Base-by-base conservation (phyloP, 2,329 filamentous ascomycete genomes). In the Colletotrichum sojae region DNA sequence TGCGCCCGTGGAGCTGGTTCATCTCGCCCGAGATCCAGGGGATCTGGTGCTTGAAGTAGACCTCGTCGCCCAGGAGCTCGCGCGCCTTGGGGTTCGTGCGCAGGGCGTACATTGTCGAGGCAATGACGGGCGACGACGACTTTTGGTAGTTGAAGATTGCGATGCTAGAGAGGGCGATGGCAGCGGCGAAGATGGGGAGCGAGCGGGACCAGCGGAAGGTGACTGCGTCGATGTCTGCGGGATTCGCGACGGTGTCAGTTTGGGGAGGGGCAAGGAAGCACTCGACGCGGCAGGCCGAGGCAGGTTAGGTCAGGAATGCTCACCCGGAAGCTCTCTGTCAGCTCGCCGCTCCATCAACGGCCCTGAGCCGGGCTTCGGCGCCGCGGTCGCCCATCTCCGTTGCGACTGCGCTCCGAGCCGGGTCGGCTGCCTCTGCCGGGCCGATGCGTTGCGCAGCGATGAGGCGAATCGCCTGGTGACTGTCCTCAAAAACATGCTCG, bases 81-180 rank as follows among this genome's bases (percentile, higher is more conserved):
- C 95, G 90, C 53, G 94, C 96, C 68, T 85, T 83, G 3, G 88
- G 83, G 66, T 92, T 94, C 3, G 93, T 97, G 72, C 96, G 93
- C 72, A 99, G 88, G 1, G 95, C 93, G 85, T 98, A 99, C 31
- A 99, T 88, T 5, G 94, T 96, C 63, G 92, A 94, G 63, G 90
- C 90, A n/a, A 98, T 93, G 36, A 95, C 89, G 63, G 92, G 93
- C 27, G 91, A 94, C n/a, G 93, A 94, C 66, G 91, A 90, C 81
- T 98, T 98, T 81, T 99, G 95, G 88, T 99, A 98, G 88, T 99
- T 99, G 92, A 99, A 98, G 81, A 99, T 98, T 74, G 92, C 94
- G 69, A 97, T 83, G 73, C 91, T 91, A 73, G 91, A 92, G 63
- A 87, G 85, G 56, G 89, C 88, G 74, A 97, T 89, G 71, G 94